Base-by-base conservation (phyloP, 2,329 filamentous ascomycete genomes). In the Monosporascus sp. region DNA sequence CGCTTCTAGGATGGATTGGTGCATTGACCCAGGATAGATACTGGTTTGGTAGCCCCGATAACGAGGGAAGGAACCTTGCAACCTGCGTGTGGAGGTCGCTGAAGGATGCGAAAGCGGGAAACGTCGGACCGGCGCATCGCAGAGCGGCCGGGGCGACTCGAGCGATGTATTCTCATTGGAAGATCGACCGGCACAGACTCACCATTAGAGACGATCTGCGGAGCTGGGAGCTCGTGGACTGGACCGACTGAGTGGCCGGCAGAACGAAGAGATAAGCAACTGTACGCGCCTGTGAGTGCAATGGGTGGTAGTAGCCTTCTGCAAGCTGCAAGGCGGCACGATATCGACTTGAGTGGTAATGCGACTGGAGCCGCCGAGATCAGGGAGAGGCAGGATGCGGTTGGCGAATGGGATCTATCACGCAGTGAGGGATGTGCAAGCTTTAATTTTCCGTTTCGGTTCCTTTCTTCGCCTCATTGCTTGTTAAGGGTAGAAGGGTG, bases 11-110 rank as follows among this genome's bases (percentile, higher is more conserved):
- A 49, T 54, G 44, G 5, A 14, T 34, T 5, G 31, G 57, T 51
- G 52, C 49, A 62, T 59, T 66, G 46, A 66, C 60, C 55, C 41
- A 34, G 19, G 45, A 47, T 59, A 86, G 83, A 70, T 96, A 97
- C 71, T 96, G 92, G 91, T 96, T 95, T 69, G 90, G 91, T 2
- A 77, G 75, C 36, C 86, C 87, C 20, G 84, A 95, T 72, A 74
- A 69, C 44, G 77, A 87, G 50, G 79, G 87, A 57, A 78, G 83
- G 65, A 96, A 96, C 72, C 71, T 97, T 63, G 92, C 92, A 44
- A 96, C 91, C 48, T 91, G 84, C 69, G 68, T 88, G 56, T 88
- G 85, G 84, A 76, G 82, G 58, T 80, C 78, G 34, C 75, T 77
- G 44, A 74, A 80, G 41, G 82, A 87, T 64, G 84, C 85, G 38